Evolutionary conservation across 495 filamentous ascomycete genomes (phyloP).

Genomic region (Penicillium arizonense): DNA sequence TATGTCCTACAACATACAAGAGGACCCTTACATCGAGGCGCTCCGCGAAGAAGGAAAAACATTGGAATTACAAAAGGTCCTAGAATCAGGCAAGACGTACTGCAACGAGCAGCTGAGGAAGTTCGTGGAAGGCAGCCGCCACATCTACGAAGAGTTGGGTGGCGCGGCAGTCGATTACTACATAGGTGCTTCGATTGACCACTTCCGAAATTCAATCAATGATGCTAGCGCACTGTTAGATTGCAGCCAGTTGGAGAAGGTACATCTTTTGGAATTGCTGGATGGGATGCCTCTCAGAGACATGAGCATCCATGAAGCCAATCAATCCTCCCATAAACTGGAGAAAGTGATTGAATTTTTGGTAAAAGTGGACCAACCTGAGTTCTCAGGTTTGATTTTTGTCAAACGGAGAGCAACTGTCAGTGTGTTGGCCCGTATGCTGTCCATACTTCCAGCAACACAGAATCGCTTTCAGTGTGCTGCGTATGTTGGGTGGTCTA

Average conservation of each 20-base stretch:
- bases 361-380: conserved; percentile 33
- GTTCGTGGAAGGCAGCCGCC: conserved; percentile 40
- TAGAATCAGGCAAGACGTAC: conserved; percentile 57
- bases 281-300: conserved; percentile 33
- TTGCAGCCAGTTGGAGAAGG: conserved; percentile 52
- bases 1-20: conserved; percentile 42
- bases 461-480: conserved; percentile 56
- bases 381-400: conserved; percentile 74
- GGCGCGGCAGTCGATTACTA: conserved; percentile 72
- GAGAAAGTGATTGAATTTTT: conserved; percentile 54
- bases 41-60: conserved; percentile 39
- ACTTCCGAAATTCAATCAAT: conserved; percentile 38
- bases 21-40: conserved; percentile 70
- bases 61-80: conserved; percentile 42
- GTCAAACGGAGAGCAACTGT: conserved; percentile 71
- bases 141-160: conserved; percentile 67
- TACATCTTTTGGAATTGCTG: conserved; percentile 58
- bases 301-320: conserved; percentile 8
- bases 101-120: conserved; percentile 61
- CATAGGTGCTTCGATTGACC: conserved; percentile 54
- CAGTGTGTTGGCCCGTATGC: conserved; percentile 61
- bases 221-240: conserved; percentile 32
- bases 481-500: conserved; percentile 71
- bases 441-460: conserved; percentile 60
- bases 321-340: conserved; percentile 51